Evolutionary conservation across 768 basidiomycete species (phyloP), one percentile per base, ranked within the genome.

Genomic region (Suillus plorans): DNA sequence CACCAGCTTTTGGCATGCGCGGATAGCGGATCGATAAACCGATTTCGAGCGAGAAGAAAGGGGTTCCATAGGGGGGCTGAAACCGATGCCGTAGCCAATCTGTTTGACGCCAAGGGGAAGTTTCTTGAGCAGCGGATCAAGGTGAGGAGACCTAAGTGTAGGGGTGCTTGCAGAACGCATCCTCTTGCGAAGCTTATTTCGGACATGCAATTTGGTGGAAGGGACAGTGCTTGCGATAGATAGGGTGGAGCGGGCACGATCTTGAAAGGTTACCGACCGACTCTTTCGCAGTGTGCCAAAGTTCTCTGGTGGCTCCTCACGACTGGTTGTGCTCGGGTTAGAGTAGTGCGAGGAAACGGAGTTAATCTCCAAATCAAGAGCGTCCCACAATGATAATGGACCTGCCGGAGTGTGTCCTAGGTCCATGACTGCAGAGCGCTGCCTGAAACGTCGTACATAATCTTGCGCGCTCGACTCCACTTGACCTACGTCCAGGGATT

Each of bases 1-100:
- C 6, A 62, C 42, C 12, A 63, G 44, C 4, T 60, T 47, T 22
- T 63, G 60, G 39, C 61, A 63, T 7, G 59, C 42, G 8, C 63
- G 57, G 36, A 63, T 18, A 41, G 63, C 58, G 3, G 63, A 42
- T 39, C 61, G 57, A 47, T 61, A 63, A 34, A 63, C 36, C 4
- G 63, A 62, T 42, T 14, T 42, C 16, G 63, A 58, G 39, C 39
- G 42, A 41, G 39, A 36, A 20, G 60, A 4, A 63, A 60, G 9
- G 5, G 58, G 22, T 18, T 41, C 41, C 39, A 31, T 22, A n/a
- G 57, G 61, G 41, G 57, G 61, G 31, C 25, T 82, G 69, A 82
- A 86, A 7, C 84, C 84, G 58, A 85, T 86, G 28, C 87, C 76
- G 37, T 69, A 60, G 9, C 76, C 76, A 39, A 74, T 77, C 63